These are phyloP conservation scores for Flaveria trinervia DNA, from an alignment of 129 eudicot genomes.

Conservation along the genomic window DNA sequence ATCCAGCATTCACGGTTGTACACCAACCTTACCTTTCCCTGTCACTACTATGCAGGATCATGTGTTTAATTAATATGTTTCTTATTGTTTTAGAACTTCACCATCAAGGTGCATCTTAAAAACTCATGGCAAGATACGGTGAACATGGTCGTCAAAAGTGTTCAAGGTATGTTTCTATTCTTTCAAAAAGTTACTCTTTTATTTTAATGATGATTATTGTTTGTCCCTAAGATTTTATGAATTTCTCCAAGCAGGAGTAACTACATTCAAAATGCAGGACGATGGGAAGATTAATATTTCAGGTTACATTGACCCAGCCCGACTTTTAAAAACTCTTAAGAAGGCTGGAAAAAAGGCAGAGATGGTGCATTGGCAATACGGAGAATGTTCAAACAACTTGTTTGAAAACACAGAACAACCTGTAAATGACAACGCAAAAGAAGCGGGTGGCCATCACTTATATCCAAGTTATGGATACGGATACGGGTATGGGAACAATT, in stretches of 20 bases:
- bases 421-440: not conserved
- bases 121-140: slow-evolving; percentile 4
- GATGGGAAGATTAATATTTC: slow-evolving; percentile 35
- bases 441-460: slow-evolving; percentile 3
- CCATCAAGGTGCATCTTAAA: not conserved
- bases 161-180: not conserved
- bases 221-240: not conserved
- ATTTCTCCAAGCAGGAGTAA: slow-evolving; percentile 20
- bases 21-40: not conserved
- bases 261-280: slow-evolving; percentile 39
- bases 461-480: slow-evolving; percentile 26
- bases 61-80: not conserved
- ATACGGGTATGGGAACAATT: not conserved
- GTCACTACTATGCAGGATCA: no score
- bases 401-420: slow-evolving; percentile 12
- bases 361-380: slow-evolving; percentile 35
- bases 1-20: slow-evolving; percentile 5
- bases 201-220: not conserved
- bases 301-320: slow-evolving; percentile 43
- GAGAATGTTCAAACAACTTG: slow-evolving; percentile 45
- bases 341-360: slow-evolving; percentile 34
- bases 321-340: slow-evolving; percentile 29
- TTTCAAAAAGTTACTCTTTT: not conserved
- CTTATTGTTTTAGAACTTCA: slow-evolving; percentile 2
- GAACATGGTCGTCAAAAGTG: not conserved